Conservation (phyloP, 2,329 filamentous ascomycete genomes). For the Elsinoe necatrix region DNA sequence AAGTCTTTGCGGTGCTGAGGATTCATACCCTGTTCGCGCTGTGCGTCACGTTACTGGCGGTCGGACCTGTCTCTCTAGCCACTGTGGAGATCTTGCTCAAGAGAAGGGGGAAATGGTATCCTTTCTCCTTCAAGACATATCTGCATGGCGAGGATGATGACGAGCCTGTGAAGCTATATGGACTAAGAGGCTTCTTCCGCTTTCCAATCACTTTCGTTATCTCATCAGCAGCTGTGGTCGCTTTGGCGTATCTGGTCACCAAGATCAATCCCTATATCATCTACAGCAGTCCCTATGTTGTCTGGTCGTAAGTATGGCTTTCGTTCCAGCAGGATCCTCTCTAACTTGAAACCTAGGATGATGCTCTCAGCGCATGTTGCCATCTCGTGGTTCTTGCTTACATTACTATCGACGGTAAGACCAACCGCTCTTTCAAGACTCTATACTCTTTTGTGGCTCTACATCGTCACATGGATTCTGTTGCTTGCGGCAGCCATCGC, state of each 20-base stretch:
- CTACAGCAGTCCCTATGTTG: slow-evolving; percentile 80
- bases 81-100: slow-evolving; percentile 60
- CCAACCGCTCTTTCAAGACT: slow-evolving; percentile 79
- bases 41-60: slow-evolving; percentile 73
- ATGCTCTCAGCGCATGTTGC: slow-evolving; percentile 74
- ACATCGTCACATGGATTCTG: slow-evolving; percentile 61
- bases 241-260: slow-evolving; percentile 62
- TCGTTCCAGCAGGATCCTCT: background rate
- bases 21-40: slow-evolving; percentile 81
- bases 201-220: slow-evolving; percentile 68
- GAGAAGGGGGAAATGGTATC: slow-evolving; percentile 74
- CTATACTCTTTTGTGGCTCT: slow-evolving; percentile 79
- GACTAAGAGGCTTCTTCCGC: slow-evolving; percentile 74
- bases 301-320: slow-evolving; percentile 52
- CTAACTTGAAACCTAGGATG: slow-evolving; percentile 48
- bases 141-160: slow-evolving; percentile 52
- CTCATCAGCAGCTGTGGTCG: slow-evolving; percentile 60
- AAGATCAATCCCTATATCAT: slow-evolving; percentile 84
- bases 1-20: slow-evolving; percentile 66
- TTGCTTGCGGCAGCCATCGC: slow-evolving; percentile 65
- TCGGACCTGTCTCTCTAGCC: slow-evolving; percentile 65
- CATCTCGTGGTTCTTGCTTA: slow-evolving; percentile 72
- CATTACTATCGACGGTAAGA: slow-evolving; percentile 67
- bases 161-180: slow-evolving; percentile 56
- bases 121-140: slow-evolving; percentile 61